Evolutionary conservation across 768 basidiomycete species (phyloP).

Genomic region (Brasilioporus rufonigricans): DNA sequence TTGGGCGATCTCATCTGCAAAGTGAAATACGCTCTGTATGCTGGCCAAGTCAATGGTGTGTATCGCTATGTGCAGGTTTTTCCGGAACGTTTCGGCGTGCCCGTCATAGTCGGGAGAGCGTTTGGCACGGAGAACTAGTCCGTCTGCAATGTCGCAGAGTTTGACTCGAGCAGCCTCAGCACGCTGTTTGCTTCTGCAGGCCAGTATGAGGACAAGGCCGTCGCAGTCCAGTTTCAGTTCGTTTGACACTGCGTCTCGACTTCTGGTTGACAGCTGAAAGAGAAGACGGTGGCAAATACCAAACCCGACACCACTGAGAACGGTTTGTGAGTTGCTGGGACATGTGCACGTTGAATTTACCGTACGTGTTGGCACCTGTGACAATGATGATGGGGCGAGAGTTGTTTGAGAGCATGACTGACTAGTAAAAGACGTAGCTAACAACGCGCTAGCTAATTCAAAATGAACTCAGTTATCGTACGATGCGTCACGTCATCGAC

Average conservation of each 20-base stretch:
- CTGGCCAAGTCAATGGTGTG: conserved; percentile 63
- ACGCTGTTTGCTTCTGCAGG: conserved; percentile 65
- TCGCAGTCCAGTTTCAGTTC: conserved; percentile 35
- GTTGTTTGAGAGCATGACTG: conserved; percentile 25
- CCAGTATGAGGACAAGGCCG: conserved; percentile 74
- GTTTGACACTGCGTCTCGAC: conserved; percentile 32
- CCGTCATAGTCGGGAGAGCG: conserved; percentile 41
- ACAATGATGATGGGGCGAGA: conserved; percentile 54
- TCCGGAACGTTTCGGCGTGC: conserved; percentile 55
- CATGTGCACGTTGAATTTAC: neutral
- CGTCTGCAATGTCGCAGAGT: conserved; percentile 53
- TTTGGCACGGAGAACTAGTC: conserved; percentile 43
- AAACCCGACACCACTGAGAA: conserved; percentile 73
- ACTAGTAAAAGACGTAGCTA: neutral
- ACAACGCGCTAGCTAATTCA: neutral
- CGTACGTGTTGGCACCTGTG: conserved; percentile 70
- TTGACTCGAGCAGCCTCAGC: conserved; percentile 61
- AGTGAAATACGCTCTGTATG: conserved; percentile 58
- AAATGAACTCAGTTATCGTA: no score
- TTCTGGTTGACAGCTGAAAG: conserved; percentile 53
- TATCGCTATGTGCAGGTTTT: conserved; percentile 58
- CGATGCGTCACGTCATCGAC: no score
- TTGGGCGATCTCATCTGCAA: conserved; percentile 50
- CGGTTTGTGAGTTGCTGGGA: conserved; percentile 21
- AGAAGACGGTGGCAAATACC: conserved; percentile 81